Base-by-base conservation (phyloP, 495 filamentous ascomycete species). In the Polyplosphaeria fusca region DNA sequence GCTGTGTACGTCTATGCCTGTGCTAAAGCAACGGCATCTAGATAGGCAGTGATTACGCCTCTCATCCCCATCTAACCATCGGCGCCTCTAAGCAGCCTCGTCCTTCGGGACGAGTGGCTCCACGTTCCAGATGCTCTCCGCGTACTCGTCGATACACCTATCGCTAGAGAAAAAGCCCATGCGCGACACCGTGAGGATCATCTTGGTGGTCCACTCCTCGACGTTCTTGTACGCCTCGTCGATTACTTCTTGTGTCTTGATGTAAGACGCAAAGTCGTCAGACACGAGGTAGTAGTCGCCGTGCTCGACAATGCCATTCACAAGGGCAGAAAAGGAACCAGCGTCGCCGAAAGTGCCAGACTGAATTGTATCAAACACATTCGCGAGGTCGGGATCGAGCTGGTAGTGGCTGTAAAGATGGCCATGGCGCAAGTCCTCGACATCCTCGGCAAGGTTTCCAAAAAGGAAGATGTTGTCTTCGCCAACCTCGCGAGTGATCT, bases 161-260 rank as follows among this genome's bases (percentile, higher is more conserved):
- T 98, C 93, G 46, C 86, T 89, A 47, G 83, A 89, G 76, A 98
- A 98, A 80, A 97, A 97, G 11, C 93, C 93, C 93, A 98, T 97
- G 16, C 89, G 75, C 12, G 86, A 82, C 2, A 97, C 93, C 44
- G 84, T 88, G 30, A 80, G 85, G 64, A 98, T 96, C 56, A 79
- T 86, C 80, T 95, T 96, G 27, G 79, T 84, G 28, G 92, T 73
- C 93, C 93, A 98, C 64, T 86, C 87, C 50, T 95, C 89, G 71
- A 92, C 85, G 68, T 97, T 83, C 70, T 79, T 80, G 79, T 91
- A 98, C 32, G 87, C 86, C 69, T 91, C 84, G 68, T 97, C 94
- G 18, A 97, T 88, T 56, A 95, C 76, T 32, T 80, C 79, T 53
- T 97, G 94, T 4, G 93, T 96, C 65, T 90, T 81, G 66, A 94